A percentile compares a stretch with the other conserved stretches of the same genome.
Conservation (phyloP, 2,329 filamentous ascomycete species). For the Davidsoniella eucalypti region DNA sequence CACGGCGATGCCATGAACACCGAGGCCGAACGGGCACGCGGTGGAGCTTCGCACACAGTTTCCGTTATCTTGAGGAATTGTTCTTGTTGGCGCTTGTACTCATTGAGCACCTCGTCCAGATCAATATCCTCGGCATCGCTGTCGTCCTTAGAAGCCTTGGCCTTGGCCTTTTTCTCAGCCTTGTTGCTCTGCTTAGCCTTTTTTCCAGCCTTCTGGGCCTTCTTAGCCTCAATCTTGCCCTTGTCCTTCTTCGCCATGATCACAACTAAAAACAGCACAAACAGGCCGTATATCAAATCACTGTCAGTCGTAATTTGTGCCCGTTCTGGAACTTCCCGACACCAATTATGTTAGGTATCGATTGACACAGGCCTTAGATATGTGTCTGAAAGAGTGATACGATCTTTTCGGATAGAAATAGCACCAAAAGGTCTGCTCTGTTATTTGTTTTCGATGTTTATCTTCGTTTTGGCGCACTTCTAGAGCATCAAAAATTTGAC, state of each 20-base stretch:
- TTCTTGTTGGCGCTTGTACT: conserved; percentile 85
- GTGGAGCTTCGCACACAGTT: conserved; percentile 50
- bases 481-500: too few species aligned
- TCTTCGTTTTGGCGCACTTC: too few species aligned
- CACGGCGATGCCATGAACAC: conserved; percentile 72
- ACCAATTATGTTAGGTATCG: neutral
- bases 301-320: neutral
- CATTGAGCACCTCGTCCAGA: conserved; percentile 79
- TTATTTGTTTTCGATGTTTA: too few species aligned
- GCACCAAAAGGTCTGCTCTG: too few species aligned
- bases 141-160: conserved; percentile 57
- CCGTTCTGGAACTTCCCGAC: neutral
- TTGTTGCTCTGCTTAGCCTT: conserved; percentile 75
- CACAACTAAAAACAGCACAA: neutral
- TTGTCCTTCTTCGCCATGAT: conserved; percentile 38
- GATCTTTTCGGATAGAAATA: too few species aligned
- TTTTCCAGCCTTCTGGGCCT: conserved; percentile 39
- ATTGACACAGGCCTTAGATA: neutral
- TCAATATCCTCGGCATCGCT: conserved; percentile 87
- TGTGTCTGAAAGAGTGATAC: too few species aligned
- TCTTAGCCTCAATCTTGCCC: conserved; percentile 28
- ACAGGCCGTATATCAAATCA: neutral
- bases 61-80: conserved; percentile 91
- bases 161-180: conserved; percentile 69
- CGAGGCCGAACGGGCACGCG: conserved; percentile 61